Evolutionary conservation across 805 yeast genomes (phyloP).

Genomic region (Ogataea sp.): DNA sequence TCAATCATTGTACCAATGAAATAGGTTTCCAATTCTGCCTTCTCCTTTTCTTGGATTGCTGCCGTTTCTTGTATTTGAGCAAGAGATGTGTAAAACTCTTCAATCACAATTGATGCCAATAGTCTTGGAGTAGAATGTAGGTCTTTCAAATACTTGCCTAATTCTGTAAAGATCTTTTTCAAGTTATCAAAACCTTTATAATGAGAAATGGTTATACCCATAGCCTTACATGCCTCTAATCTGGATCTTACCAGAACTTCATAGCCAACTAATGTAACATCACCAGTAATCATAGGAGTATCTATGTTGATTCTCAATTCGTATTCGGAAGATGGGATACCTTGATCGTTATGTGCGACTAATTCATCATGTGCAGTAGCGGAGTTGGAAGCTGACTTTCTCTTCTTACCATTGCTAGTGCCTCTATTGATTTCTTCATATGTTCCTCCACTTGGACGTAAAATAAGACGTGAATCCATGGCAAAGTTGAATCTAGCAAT

Average conservation of each 20-base stretch:
- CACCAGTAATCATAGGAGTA: conserved; percentile 88
- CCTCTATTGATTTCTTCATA: conserved; percentile 18
- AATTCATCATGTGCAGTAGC: conserved; percentile 13
- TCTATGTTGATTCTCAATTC: conserved; percentile 77
- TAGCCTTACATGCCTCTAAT: conserved; percentile 64
- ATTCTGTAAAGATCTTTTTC: conserved; percentile 26
- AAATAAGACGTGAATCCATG: conserved; percentile 67
- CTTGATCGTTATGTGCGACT: conserved; percentile 10
- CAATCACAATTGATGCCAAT: conserved; percentile 57
- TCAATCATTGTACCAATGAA: conserved; percentile 20
- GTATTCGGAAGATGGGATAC: conserved; percentile 43
- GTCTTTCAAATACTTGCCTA: conserved; percentile 40
- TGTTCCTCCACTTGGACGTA: conserved; percentile 70
- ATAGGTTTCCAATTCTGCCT: background rate
- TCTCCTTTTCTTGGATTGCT: conserved; percentile 9
- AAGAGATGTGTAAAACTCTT: conserved; percentile 75
- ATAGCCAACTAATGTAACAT: conserved; percentile 73
- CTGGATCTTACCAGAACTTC: conserved; percentile 71
- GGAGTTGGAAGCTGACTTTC: conserved; percentile 24
- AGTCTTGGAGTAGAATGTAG: conserved; percentile 78
- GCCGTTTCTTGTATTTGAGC: too few species aligned
- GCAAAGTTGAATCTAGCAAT: conserved; percentile 80
- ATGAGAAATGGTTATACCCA: conserved; percentile 57
- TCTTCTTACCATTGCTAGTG: conserved; percentile 31
- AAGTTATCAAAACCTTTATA: conserved; percentile 32